Conservation (phyloP, 495 filamentous ascomycete species). For the Penicillium taxi region DNA sequence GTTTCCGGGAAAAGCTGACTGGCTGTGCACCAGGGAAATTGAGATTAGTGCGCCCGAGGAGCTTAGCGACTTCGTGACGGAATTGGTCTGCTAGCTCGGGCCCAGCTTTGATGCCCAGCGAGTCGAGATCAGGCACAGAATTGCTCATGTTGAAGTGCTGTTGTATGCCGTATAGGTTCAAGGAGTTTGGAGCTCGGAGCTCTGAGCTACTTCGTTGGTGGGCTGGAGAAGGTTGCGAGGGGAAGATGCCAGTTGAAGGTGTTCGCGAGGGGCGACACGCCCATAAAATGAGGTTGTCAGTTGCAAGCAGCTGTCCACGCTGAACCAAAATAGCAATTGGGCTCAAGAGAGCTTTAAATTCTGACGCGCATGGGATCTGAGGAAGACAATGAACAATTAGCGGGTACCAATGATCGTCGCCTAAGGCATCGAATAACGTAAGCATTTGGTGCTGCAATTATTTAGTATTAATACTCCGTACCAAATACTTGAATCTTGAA, state of each 20-base stretch:
- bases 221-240: neutral
- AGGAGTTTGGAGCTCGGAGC: neutral
- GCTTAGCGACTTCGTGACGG: conserved; percentile 62
- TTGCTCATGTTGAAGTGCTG: conserved; percentile 27
- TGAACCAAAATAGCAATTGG: neutral
- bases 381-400: conserved; percentile 12
- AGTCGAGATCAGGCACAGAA: conserved; percentile 41
- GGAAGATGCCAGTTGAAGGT: neutral
- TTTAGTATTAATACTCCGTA: too few relatives aligned
- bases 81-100: conserved; percentile 49
- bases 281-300: neutral
- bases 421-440: conserved; percentile 15
- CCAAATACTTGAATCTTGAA: too few relatives aligned
- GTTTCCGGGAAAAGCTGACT: conserved; percentile 74
- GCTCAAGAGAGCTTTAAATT: conserved; percentile 4
- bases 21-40: conserved; percentile 91
- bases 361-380: conserved; percentile 4
- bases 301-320: too few relatives aligned
- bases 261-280: neutral
- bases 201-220: neutral
- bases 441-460: neutral
- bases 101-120: conserved; percentile 55
- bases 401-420: conserved; percentile 6
- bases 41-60: conserved; percentile 58
- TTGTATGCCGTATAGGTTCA: neutral